Conservation (phyloP, 192 early-diverging fungal species). For the Ambispora gerdemannii region DNA sequence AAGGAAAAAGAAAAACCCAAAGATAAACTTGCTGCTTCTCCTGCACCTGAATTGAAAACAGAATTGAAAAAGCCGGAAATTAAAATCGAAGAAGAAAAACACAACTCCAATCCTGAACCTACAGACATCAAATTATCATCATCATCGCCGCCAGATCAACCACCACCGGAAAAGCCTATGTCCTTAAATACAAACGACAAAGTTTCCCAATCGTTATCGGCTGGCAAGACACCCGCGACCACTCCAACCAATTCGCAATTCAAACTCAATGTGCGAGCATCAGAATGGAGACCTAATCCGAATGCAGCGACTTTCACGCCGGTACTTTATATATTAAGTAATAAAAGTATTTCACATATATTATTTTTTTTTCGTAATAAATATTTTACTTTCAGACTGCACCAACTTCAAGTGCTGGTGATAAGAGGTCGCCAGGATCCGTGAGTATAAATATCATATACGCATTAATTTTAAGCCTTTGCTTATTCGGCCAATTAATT, state of each 20-base stretch:
- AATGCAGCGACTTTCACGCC: conserved; percentile 68
- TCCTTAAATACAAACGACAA: conserved; percentile 33
- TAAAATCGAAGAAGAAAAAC: conserved; percentile 21
- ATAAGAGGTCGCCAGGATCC: conserved; percentile 26
- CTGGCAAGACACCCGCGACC: neutral
- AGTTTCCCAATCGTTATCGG: neutral
- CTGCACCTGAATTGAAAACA: conserved; percentile 12
- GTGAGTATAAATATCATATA: too few relatives aligned
- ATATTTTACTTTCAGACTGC: conserved; percentile 20
- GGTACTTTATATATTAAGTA: conserved; percentile 42
- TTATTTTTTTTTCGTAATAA: conserved; percentile 30
- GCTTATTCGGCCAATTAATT: neutral
- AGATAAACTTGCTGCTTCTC: neutral
- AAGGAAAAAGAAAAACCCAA: conserved; percentile 30
- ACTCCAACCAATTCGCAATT: conserved; percentile 36
- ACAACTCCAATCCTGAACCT: conserved; percentile 4
- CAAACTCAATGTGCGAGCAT: conserved; percentile 73
- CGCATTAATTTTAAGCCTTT: too few relatives aligned
- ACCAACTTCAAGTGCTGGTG: conserved; percentile 12
- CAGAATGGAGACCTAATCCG: conserved; percentile 74
- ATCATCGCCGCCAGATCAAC: neutral
- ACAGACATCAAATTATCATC: neutral
- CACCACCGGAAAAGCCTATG: conserved; percentile 8
- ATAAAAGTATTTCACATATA: conserved; percentile 19
- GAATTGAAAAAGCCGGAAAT: conserved; percentile 10